Conservation (phyloP, 768 basidiomycete species). For the Panaeolus papilionaceus region DNA sequence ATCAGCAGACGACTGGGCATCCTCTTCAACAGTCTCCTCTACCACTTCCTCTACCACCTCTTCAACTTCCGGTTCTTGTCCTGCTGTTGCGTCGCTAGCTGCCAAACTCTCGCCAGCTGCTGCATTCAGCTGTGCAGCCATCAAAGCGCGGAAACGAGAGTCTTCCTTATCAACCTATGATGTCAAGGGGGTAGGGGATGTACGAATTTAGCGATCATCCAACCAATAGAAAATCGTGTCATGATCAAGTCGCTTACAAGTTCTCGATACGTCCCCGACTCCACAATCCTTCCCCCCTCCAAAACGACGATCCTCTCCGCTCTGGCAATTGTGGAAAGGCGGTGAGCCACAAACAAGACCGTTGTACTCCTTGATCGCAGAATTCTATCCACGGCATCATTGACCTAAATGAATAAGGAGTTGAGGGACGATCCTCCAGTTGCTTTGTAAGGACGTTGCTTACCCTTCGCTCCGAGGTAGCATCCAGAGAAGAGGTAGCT, state of each 20-base stretch:
- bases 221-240: neutral
- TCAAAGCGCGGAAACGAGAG: constrained; percentile 84
- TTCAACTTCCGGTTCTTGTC: constrained; percentile 21
- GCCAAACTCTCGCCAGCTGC: constrained; percentile 38
- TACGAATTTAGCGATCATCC: constrained; percentile 10
- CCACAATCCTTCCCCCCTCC: constrained; percentile 83
- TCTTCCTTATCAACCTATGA: constrained; percentile 65
- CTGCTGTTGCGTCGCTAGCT: constrained; percentile 16
- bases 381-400: constrained; percentile 91
- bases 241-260: constrained; percentile 54
- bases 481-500: constrained; percentile 88
- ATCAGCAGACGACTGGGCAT: neutral
- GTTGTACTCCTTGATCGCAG: constrained; percentile 81
- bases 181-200: constrained; percentile 1
- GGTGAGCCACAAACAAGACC: constrained; percentile 88
- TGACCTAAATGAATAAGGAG: constrained; percentile 56
- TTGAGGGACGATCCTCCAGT: neutral
- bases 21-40: constrained; percentile 1
- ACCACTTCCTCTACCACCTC: constrained; percentile 22
- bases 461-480: constrained; percentile 85
- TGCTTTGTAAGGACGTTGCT: constrained; percentile 21
- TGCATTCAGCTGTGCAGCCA: constrained; percentile 87
- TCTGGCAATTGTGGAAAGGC: constrained; percentile 88
- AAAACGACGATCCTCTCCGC: constrained; percentile 91
- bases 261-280: constrained; percentile 82